These are phyloP conservation scores for Rhododendron williamsianum DNA, from an alignment of 148 eudicot genomes.

Conservation along the genomic window DNA sequence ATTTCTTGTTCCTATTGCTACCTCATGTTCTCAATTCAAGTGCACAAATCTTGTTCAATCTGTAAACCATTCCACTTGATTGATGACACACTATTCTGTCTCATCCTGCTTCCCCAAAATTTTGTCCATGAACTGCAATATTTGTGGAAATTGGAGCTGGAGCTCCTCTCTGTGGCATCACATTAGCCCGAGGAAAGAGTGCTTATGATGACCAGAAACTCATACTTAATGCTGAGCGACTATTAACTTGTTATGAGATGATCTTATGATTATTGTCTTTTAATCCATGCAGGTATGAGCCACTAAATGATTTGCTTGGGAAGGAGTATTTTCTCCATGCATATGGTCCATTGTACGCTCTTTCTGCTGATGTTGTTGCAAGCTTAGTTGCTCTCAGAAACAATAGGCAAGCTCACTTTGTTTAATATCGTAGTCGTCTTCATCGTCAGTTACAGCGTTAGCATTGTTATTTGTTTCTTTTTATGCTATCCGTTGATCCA, in stretches of 20 bases:
- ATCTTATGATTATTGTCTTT: constrained; percentile 2
- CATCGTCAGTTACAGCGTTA: background rate
- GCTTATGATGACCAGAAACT: background rate
- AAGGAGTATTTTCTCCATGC: constrained; percentile 95
- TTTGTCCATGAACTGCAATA: background rate
- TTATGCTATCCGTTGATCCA: background rate
- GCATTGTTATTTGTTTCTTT: background rate
- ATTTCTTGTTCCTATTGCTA: background rate
- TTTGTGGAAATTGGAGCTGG: background rate
- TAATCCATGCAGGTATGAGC: constrained; percentile 75
- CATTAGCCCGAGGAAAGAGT: background rate
- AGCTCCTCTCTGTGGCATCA: background rate
- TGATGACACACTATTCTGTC: background rate
- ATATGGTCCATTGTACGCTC: constrained; percentile 92
- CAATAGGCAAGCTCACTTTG: constrained; percentile 55
- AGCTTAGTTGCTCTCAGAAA: constrained; percentile 82
- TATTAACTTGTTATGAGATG: constrained; percentile 3
- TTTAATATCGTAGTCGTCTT: background rate
- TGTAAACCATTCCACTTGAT: background rate
- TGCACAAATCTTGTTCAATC: background rate
- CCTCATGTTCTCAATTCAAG: background rate
- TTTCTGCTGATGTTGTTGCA: constrained; percentile 86
- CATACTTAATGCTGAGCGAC: background rate
- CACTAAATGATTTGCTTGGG: constrained; percentile 72
- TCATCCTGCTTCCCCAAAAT: background rate